Conservation (phyloP, 768 basidiomycete species). For the Rhodotorula diobovata region DNA sequence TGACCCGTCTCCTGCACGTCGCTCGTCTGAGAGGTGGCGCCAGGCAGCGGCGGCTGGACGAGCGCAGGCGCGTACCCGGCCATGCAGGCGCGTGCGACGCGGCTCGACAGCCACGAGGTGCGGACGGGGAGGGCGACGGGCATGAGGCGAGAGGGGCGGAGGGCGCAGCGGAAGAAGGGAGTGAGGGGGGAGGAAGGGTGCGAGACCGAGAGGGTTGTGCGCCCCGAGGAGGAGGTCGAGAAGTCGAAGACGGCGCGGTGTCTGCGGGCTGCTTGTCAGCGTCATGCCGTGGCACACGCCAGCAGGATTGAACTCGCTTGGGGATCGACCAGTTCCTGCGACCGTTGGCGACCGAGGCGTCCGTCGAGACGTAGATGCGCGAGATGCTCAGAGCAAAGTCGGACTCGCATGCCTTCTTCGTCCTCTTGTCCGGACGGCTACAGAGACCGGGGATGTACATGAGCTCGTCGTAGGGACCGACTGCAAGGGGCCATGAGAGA, state of each 20-base stretch:
- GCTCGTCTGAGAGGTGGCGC: background rate
- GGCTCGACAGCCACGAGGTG: slow-evolving; percentile 20
- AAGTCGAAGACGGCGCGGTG: slow-evolving; percentile 23
- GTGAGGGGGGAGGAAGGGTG: slow-evolving; percentile 4
- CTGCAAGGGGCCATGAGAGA: background rate
- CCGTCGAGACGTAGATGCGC: slow-evolving; percentile 29
- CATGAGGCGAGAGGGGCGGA: slow-evolving; percentile 16
- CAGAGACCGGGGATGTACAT: slow-evolving; percentile 21
- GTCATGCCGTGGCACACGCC: background rate
- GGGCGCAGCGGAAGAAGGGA: slow-evolving; percentile 23
- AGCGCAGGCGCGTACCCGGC: slow-evolving; percentile 4
- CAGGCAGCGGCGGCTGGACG: slow-evolving; percentile 16
- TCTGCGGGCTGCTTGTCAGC: background rate
- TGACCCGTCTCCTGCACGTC: background rate
- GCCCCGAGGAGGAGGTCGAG: background rate
- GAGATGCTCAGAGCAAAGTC: slow-evolving; percentile 12
- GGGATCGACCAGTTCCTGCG: slow-evolving; percentile 23
- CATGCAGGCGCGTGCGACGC: background rate
- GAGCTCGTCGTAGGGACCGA: slow-evolving; percentile 27
- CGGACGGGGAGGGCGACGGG: slow-evolving; percentile 17
- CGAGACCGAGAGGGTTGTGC: slow-evolving; percentile 10
- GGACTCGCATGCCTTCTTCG: background rate
- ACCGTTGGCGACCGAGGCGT: slow-evolving; percentile 6
- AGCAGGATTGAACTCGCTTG: slow-evolving; percentile 1
- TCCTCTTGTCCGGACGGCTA: background rate